These are phyloP conservation scores for Vitis rupestris DNA, from an alignment of 164 flowering plant species.

Conservation along the genomic window DNA sequence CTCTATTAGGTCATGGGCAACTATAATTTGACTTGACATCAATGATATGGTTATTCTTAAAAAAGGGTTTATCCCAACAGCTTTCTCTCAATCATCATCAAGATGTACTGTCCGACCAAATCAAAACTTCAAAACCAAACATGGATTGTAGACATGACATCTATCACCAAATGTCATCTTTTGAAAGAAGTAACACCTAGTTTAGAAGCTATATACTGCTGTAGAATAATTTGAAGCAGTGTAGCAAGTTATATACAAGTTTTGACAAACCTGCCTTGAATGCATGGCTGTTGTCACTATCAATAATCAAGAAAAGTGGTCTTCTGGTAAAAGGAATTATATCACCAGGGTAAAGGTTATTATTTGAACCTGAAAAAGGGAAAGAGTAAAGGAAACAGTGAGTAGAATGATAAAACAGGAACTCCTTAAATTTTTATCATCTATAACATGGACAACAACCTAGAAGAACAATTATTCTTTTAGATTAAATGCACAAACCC, in stretches of 20 bases:
- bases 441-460: background rate
- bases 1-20: too few relatives aligned
- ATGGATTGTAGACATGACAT: background rate
- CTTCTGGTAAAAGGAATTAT: conserved; percentile 89
- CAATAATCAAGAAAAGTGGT: conserved; percentile 88
- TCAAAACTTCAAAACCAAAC: background rate
- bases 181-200: background rate
- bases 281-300: conserved; percentile 96
- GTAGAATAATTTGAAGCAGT: background rate
- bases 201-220: background rate
- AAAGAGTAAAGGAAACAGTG: background rate
- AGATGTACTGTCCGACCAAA: too few relatives aligned
- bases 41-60: too few relatives aligned
- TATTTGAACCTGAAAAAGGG: conserved; percentile 60
- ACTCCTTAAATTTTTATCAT: background rate
- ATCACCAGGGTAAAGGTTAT: conserved; percentile 79
- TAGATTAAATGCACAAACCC: background rate
- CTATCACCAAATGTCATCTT: background rate
- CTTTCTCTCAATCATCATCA: too few relatives aligned
- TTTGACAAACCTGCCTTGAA: conserved; percentile 99
- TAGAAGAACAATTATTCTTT: background rate
- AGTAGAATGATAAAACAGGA: background rate
- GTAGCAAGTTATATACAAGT: conserved; percentile 35
- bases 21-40: too few relatives aligned
- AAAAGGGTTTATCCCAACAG: too few relatives aligned